phyloP scores from a whole-genome alignment of 2,329 filamentous ascomycete species.

The Diaporthe velutina region DNA sequence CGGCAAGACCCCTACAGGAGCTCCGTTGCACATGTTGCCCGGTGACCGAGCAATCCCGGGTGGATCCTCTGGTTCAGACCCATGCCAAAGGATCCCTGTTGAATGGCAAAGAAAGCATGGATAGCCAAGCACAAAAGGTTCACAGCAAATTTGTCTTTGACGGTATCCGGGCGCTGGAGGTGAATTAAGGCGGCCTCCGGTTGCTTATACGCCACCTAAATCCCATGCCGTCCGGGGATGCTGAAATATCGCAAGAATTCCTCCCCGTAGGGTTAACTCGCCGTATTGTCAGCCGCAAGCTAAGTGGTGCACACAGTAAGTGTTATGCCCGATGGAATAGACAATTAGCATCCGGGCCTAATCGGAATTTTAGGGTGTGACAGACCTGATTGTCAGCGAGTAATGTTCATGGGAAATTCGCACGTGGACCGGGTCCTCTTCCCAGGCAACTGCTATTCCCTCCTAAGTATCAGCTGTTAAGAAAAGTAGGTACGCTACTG shows the following conservation, averaged over 20 bases:
- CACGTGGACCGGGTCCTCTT: background rate
- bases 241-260: background rate
- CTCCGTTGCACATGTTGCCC: background rate
- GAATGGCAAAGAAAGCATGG: background rate
- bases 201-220: background rate
- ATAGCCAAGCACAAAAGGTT: background rate
- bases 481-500: background rate
- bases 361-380: background rate
- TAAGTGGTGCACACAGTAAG: background rate
- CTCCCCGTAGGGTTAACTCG: background rate
- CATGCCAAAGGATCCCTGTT: too few relatives aligned
- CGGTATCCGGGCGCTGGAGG: background rate
- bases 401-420: background rate
- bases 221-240: background rate
- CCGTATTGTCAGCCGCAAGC: background rate
- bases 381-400: background rate
- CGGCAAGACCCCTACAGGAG: background rate
- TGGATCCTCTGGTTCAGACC: background rate
- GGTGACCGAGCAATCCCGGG: background rate
- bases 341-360: background rate
- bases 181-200: background rate
- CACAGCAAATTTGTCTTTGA: background rate
- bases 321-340: background rate
- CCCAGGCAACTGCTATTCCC: background rate
- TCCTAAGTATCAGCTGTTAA: background rate